A percentile compares a stretch with the other conserved stretches of the same genome.
These are phyloP conservation scores for Calocybe cyanea DNA, from an alignment of 768 basidiomycete species.

Conservation along the genomic window DNA sequence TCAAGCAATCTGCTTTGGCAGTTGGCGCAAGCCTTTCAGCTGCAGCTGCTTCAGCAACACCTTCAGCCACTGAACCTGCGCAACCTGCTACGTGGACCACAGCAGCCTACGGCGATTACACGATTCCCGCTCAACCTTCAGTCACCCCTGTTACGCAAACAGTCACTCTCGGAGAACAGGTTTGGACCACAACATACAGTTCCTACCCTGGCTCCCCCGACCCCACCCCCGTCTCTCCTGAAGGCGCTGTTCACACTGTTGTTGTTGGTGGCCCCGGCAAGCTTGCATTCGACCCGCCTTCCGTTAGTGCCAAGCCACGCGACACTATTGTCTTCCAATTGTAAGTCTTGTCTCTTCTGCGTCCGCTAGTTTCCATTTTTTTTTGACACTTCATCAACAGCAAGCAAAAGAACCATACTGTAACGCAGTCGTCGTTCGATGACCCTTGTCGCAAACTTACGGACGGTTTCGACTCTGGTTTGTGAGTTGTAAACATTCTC, in stretches of 20 bases:
- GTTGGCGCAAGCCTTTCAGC: slow-evolving; percentile 48
- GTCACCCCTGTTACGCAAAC: slow-evolving; percentile 41
- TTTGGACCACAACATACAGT: slow-evolving; percentile 56
- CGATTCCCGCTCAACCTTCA: slow-evolving; percentile 48
- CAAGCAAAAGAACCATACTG: slow-evolving; percentile 66
- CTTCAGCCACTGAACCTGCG: slow-evolving; percentile 24
- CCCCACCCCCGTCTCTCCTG: slow-evolving; percentile 45
- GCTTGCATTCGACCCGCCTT: slow-evolving; percentile 48
- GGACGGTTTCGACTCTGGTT: slow-evolving; percentile 50
- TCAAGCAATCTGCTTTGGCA: slow-evolving; percentile 54
- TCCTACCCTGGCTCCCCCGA: slow-evolving; percentile 53
- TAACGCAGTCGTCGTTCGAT: slow-evolving; percentile 59
- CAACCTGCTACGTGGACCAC: slow-evolving; percentile 30
- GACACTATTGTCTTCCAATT: slow-evolving; percentile 62
- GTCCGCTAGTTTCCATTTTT: neutral
- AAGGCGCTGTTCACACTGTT: slow-evolving; percentile 48
- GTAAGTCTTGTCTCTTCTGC: slow-evolving; percentile 27
- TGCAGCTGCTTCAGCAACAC: slow-evolving; percentile 36
- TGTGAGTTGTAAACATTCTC: slow-evolving; percentile 33
- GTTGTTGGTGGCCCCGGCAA: slow-evolving; percentile 48
- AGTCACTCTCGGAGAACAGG: slow-evolving; percentile 37
- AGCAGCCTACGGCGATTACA: slow-evolving; percentile 47
- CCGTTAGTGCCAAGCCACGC: slow-evolving; percentile 44
- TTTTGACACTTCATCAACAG: slow-evolving; percentile 22
- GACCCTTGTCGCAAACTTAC: slow-evolving; percentile 51